Base-by-base conservation (phyloP, 2,329 filamentous ascomycete genomes). In the Stachybotrys elegans region DNA sequence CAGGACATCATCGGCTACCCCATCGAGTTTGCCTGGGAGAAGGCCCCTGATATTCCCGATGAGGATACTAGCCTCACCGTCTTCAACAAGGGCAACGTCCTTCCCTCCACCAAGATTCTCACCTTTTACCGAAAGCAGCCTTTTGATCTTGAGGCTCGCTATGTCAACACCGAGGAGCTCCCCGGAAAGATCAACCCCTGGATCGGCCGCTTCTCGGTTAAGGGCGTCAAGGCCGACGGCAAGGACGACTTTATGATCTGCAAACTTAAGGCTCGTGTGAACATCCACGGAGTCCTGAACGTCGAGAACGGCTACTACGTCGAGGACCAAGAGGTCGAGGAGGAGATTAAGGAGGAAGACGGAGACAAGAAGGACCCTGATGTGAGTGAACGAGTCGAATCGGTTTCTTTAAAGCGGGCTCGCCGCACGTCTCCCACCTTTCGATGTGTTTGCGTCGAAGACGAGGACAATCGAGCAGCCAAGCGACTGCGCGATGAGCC, bases 171-270 rank as follows among this genome's bases (percentile, higher is more conserved):
- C 17, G 89, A 95, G 37, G 70, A 78, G 43, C 82, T 98, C 8
- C 93, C 93, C 16, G 90, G 91, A 59, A 94, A 92, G 77, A 77
- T 85, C 50, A 88, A 89, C 65, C 88, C 93, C 39, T 97, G 92
- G 87, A 96, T 98, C 56, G 93, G 93, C 45, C 84, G 89, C 52
- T 98, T 98, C 75, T 95, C 91, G 34, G 90, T 98, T 66, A 98
- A 98, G 81, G 88, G 87, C 37, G 92, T 98, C 62, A 91, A 96
- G 79, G 86, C 89, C 32, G 89, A 95, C 62, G 80, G 84, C 54
- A 91, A 93, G 65, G 88, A 94, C 48, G 93, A 97, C 65, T 98
- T 97, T 69, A 97, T 98, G 92, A 94, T 97, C 61, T 98, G 93
- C 85, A 98, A 98, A 76, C 84, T 98, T 50, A 97, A 97, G 81